These are phyloP conservation scores for Coemansia sp. DNA, from an alignment of 192 early-diverging fungal genomes.

Conservation along the genomic window DNA sequence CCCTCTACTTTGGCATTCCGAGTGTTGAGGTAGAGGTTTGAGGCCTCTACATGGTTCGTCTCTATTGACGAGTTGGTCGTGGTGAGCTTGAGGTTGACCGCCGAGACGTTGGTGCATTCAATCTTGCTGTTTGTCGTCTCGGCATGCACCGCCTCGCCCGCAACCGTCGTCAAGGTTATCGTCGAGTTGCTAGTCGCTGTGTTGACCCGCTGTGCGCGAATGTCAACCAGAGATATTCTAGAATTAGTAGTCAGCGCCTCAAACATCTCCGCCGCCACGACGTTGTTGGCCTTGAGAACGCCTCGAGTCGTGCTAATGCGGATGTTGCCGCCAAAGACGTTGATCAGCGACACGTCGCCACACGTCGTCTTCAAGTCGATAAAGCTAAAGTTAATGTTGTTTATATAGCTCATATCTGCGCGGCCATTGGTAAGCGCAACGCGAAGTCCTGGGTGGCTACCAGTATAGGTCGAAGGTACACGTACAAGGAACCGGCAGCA, in stretches of 20 bases:
- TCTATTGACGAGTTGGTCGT: slow-evolving; percentile 24
- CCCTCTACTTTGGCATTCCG: slow-evolving; percentile 26
- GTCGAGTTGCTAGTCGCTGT: slow-evolving; percentile 14
- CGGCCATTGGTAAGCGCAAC: slow-evolving; percentile 20
- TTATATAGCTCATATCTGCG: slow-evolving; percentile 18
- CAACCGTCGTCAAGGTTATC: slow-evolving; percentile 10
- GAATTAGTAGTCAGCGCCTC: slow-evolving; percentile 17
- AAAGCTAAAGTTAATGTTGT: slow-evolving; percentile 23
- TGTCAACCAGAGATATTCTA: slow-evolving; percentile 15
- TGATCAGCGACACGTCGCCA: slow-evolving; percentile 11
- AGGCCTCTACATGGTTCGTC: not conserved
- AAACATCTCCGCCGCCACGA: not conserved
- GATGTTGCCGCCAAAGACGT: slow-evolving; percentile 1
- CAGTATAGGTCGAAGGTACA: slow-evolving; percentile 7
- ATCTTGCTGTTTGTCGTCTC: slow-evolving; percentile 20
- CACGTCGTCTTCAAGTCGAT: slow-evolving; percentile 18
- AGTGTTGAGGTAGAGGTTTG: slow-evolving; percentile 16
- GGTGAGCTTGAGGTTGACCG: slow-evolving; percentile 6
- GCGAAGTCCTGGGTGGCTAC: slow-evolving; percentile 31
- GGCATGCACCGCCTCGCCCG: not conserved
- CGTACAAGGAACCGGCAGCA: slow-evolving; percentile 27
- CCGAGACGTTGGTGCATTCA: slow-evolving; percentile 9
- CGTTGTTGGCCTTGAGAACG: slow-evolving; percentile 7
- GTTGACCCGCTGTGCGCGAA: not conserved
- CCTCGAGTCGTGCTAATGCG: slow-evolving; percentile 11